Conservation (phyloP, 2,329 filamentous ascomycete genomes). For the Cytospora paraplurivora region DNA sequence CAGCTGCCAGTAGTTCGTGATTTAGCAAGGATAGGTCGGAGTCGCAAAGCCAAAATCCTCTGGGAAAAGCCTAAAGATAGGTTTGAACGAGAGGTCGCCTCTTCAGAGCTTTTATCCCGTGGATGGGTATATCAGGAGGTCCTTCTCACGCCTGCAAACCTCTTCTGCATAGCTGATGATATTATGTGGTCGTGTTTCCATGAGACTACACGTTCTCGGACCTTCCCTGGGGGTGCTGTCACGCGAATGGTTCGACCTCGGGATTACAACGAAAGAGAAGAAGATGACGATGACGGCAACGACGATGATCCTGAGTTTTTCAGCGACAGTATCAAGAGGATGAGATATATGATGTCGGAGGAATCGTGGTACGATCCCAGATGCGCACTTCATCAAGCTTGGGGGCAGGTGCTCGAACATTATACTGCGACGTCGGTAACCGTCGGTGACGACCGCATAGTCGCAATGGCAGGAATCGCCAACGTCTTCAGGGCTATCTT, state of each 20-base stretch:
- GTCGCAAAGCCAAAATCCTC: neutral
- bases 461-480: slow-evolving; percentile 8
- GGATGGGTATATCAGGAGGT: slow-evolving; percentile 19
- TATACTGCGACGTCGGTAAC: slow-evolving; percentile 5
- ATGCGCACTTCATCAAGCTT: neutral
- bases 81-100: slow-evolving; percentile 4
- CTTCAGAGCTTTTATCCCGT: slow-evolving; percentile 11
- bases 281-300: no score
- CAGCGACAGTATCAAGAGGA: neutral
- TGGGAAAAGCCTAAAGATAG: neutral
- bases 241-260: no score
- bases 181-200: slow-evolving; percentile 11
- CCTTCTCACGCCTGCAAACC: slow-evolving; percentile 1
- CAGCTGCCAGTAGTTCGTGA: neutral
- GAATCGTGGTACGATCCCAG: no score
- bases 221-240: neutral
- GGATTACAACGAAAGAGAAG: no score
- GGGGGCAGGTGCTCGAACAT: slow-evolving; percentile 1
- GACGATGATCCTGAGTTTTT: neutral
- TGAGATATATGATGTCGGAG: neutral
- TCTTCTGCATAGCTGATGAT: slow-evolving; percentile 6
- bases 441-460: slow-evolving; percentile 2
- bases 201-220: neutral
- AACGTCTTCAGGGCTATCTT: neutral
- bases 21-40: neutral